Conservation (phyloP, 2,329 filamentous ascomycete species). For the Acephala macrosclerotiorum region DNA sequence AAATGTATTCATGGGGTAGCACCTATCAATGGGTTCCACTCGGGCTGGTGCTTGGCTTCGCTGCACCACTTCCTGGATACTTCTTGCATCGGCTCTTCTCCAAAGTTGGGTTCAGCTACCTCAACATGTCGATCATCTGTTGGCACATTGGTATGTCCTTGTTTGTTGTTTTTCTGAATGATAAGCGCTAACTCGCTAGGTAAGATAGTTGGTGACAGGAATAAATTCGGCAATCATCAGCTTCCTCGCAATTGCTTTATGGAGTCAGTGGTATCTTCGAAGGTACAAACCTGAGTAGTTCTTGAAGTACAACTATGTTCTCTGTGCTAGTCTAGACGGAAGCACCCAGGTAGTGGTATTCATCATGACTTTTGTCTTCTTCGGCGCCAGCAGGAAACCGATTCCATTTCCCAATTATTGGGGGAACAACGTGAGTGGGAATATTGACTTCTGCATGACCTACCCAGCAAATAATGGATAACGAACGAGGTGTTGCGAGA, state of each 20-base stretch:
- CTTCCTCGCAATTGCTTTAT: slow-evolving; percentile 71
- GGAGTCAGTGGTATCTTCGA: slow-evolving; percentile 71
- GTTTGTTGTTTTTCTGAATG: too few species aligned
- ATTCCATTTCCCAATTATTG: slow-evolving; percentile 66
- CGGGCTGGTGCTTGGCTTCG: slow-evolving; percentile 75
- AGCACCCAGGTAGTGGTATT: slow-evolving; percentile 77
- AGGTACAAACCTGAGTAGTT: slow-evolving; percentile 72
- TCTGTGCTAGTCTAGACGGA: slow-evolving; percentile 73
- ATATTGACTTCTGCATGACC: slow-evolving; percentile 26
- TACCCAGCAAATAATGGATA: slow-evolving; percentile 18
- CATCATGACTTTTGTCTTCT: slow-evolving; percentile 63
- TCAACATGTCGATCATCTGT: slow-evolving; percentile 73
- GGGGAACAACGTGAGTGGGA: slow-evolving; percentile 49
- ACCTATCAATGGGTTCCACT: slow-evolving; percentile 71
- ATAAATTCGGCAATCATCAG: slow-evolving; percentile 74
- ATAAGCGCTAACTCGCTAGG: too few species aligned
- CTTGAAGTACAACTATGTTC: slow-evolving; percentile 80
- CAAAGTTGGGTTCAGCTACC: slow-evolving; percentile 66
- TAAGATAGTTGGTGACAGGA: slow-evolving; percentile 70
- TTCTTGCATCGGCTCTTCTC: slow-evolving; percentile 62
- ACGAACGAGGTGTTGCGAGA: neutral
- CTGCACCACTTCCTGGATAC: slow-evolving; percentile 68
- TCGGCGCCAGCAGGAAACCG: slow-evolving; percentile 57
- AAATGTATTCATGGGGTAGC: slow-evolving; percentile 70
- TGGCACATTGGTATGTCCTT: slow-evolving; percentile 68